Percentiles rank a stretch among this genome's conserved stretches.
These are phyloP conservation scores for Capsella rubella DNA, from an alignment of 441 rosid genomes.

Conservation along the genomic window DNA sequence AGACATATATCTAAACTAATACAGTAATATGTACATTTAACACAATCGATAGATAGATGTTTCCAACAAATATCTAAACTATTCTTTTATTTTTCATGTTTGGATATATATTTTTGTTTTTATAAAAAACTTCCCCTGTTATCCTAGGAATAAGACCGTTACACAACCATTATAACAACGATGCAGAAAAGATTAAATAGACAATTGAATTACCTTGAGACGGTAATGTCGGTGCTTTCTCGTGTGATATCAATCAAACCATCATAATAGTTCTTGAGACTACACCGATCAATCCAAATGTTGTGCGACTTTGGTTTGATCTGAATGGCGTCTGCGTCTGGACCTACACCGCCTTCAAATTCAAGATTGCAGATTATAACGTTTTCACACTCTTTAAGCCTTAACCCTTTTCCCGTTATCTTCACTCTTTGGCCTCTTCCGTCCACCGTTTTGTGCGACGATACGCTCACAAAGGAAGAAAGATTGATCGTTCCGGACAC, in stretches of 20 bases:
- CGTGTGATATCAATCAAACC: slow-evolving; percentile 94
- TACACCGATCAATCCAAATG: slow-evolving; percentile 94
- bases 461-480: slow-evolving; percentile 61
- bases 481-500: slow-evolving; percentile 81
- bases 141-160: too few species aligned
- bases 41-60: not conserved
- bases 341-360: slow-evolving; percentile 87
- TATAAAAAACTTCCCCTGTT: too few species aligned
- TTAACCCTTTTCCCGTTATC: slow-evolving; percentile 81
- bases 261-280: slow-evolving; percentile 82
- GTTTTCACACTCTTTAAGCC: slow-evolving; percentile 85
- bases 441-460: slow-evolving; percentile 92
- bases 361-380: slow-evolving; percentile 83
- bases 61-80: not conserved
- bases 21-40: not conserved
- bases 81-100: too few species aligned
- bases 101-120: too few species aligned
- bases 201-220: slow-evolving; percentile 66
- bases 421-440: slow-evolving; percentile 89
- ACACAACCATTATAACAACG: not conserved
- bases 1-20: too few species aligned
- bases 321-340: slow-evolving; percentile 89
- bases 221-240: slow-evolving; percentile 86
- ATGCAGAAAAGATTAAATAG: not conserved
- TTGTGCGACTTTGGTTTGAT: slow-evolving; percentile 85